Base-by-base conservation (phyloP, 805 yeast genomes). In the Pichia californica region DNA sequence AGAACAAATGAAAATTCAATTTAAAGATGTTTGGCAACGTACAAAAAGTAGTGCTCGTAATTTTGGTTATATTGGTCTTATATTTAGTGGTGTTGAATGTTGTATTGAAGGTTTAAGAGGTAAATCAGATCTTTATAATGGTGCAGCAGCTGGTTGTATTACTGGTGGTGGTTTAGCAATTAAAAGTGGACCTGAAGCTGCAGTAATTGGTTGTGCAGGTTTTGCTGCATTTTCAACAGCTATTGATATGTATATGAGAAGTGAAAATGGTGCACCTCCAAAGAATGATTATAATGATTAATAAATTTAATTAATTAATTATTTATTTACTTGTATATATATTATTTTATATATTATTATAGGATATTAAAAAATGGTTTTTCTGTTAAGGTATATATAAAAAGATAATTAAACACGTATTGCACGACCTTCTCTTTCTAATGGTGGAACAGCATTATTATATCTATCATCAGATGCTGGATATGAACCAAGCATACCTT, bases 91-190 rank as follows among this genome's bases (percentile, higher is more conserved):
- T 35, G 91, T 88, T 2, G 98, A 89, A 59, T 89, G 98, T 69
- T 74, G 81, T 36, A 77, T 89, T 39, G 97, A 89, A 62, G 78
- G 93, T 25, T 61, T 76, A 41, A 73, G 98, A 55, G 97, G 95
- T 2, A 88, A 86, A 57, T 88, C 84, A 57, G 99, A 93, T 63
- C 76, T 91, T 10, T 88, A 82, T 66, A 93, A 93, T 60, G 96
- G 97, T 36, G 78, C 87, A 3, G 73, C 78, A 35, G 98, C 98
- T 4, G 99, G 99, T 2, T 93, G 97, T 66, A 70, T 91, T 30
- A 93, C 99, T 1, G 99, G 99, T 35, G 99, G 96, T 28, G 97
- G 96, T 0, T 73, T 93, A 41, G 95, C 97, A 2, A 74, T 85
- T 53, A 87, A 84, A 59, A 79, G 93, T 38, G 99, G 99, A 1